Percentiles rank a stretch among this genome's conserved stretches.
Conservation (phyloP, 495 filamentous ascomycete genomes). For the Cercophora newfieldiana region DNA sequence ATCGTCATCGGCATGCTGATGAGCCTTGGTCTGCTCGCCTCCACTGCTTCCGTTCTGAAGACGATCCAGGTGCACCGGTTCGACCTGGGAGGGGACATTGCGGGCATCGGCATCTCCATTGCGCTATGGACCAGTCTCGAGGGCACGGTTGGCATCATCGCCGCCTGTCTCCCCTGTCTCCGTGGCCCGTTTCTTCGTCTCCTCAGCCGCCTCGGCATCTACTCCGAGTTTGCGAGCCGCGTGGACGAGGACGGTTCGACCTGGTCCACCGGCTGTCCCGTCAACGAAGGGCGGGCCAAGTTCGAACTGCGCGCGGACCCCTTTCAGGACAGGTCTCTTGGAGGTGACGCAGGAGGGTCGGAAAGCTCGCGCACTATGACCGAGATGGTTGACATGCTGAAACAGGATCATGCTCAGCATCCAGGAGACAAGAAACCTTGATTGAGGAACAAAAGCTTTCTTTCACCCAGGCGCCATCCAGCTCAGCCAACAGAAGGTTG, state of each 20-base stretch:
- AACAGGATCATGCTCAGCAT: no score
- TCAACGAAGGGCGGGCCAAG: not conserved
- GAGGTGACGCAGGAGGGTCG: not conserved
- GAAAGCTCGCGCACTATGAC: not conserved
- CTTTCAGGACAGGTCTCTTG: not conserved
- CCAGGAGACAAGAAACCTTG: no score
- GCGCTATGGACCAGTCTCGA: conserved; percentile 10
- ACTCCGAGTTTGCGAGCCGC: not conserved
- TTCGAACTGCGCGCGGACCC: not conserved
- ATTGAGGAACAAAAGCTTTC: no score
- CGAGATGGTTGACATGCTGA: not conserved
- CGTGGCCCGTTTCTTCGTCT: not conserved
- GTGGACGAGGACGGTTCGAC: not conserved
- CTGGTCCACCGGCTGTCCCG: conserved; percentile 31
- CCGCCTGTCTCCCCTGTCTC: conserved; percentile 13
- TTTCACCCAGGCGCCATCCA: no score
- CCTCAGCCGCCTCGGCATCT: not conserved
- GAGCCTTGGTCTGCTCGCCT: not conserved
- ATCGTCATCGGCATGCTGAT: conserved; percentile 1
- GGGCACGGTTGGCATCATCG: conserved; percentile 13
- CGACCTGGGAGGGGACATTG: not conserved
- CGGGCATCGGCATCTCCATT: conserved; percentile 2
- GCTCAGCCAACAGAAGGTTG: no score
- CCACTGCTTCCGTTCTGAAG: conserved; percentile 9
- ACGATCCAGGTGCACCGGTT: conserved; percentile 1